These are phyloP conservation scores for Sarocladiaceae sp. DNA, from an alignment of 2,329 filamentous ascomycete species.

Conservation along the genomic window DNA sequence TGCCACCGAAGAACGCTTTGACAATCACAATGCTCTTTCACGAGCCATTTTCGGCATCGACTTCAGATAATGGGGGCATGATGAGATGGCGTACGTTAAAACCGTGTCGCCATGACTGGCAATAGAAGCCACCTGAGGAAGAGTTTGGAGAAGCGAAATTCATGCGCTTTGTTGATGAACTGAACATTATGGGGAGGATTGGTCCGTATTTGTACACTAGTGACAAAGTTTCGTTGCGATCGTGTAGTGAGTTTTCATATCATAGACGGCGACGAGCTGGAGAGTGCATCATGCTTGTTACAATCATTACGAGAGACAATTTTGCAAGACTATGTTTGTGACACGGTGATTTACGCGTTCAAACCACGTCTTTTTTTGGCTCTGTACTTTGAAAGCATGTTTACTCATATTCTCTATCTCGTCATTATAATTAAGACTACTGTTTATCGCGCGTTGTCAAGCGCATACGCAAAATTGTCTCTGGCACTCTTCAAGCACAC, in stretches of 20 bases:
- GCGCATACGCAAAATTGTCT: no score
- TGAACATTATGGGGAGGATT: slow-evolving; percentile 17
- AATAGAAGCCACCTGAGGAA: neutral
- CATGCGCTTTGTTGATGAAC: neutral
- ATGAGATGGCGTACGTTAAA: neutral
- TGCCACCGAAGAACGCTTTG: slow-evolving; percentile 23
- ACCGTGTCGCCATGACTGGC: no score
- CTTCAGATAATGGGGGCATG: no score
- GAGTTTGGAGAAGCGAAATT: neutral
- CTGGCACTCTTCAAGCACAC: no score
- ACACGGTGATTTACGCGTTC: no score
- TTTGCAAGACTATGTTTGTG: no score
- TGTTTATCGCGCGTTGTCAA: no score
- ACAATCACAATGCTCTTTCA: slow-evolving; percentile 22
- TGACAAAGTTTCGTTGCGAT: slow-evolving; percentile 39
- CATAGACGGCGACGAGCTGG: slow-evolving; percentile 41
- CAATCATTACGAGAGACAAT: neutral
- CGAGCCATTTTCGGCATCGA: slow-evolving; percentile 7
- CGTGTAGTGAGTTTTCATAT: slow-evolving; percentile 36
- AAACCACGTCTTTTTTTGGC: no score
- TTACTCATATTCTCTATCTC: no score
- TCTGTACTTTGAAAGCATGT: no score
- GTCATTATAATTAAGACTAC: no score
- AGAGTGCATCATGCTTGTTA: slow-evolving; percentile 22
- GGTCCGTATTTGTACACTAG: slow-evolving; percentile 47